Evolutionary conservation across 768 basidiomycete genomes (phyloP).

Genomic region (Agrocybe chaxingu): DNA sequence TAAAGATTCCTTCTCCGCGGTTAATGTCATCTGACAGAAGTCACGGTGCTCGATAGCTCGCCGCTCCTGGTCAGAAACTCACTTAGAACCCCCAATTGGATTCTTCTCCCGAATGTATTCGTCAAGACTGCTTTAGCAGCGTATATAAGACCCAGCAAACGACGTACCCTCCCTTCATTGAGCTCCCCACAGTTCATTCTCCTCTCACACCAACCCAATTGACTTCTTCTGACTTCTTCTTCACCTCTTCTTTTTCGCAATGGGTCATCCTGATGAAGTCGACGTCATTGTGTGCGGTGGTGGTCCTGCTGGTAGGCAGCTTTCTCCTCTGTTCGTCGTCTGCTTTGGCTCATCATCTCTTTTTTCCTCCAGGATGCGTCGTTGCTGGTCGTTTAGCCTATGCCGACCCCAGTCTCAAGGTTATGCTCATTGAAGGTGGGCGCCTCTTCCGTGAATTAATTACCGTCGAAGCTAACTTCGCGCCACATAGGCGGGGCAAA

Average conservation of each 20-base stretch:
- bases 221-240: conserved; percentile 1
- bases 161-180: conserved; percentile 3
- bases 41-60: conserved; percentile 7
- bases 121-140: neutral
- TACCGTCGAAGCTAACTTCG: neutral
- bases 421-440: conserved; percentile 72
- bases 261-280: conserved; percentile 67
- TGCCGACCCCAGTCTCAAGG: conserved; percentile 69
- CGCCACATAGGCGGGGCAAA: conserved; percentile 51
- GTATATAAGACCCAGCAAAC: conserved; percentile 12
- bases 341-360: neutral
- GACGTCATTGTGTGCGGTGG: conserved; percentile 70
- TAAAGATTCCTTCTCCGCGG: conserved; percentile 14
- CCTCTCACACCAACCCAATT: conserved; percentile 1
- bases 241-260: conserved; percentile 13
- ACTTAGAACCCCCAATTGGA: conserved; percentile 7
- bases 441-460: neutral
- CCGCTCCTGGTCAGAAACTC: conserved; percentile 6
- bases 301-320: conserved; percentile 52
- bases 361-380: conserved; percentile 46
- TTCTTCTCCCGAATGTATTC: conserved; percentile 16
- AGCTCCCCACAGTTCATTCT: conserved; percentile 7
- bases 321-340: neutral
- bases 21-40: conserved; percentile 19
- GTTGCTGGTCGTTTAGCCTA: conserved; percentile 68